Evolutionary conservation across 371 early-diverging fungal species (phyloP).

Genomic region (Rhizopus sp.): DNA sequence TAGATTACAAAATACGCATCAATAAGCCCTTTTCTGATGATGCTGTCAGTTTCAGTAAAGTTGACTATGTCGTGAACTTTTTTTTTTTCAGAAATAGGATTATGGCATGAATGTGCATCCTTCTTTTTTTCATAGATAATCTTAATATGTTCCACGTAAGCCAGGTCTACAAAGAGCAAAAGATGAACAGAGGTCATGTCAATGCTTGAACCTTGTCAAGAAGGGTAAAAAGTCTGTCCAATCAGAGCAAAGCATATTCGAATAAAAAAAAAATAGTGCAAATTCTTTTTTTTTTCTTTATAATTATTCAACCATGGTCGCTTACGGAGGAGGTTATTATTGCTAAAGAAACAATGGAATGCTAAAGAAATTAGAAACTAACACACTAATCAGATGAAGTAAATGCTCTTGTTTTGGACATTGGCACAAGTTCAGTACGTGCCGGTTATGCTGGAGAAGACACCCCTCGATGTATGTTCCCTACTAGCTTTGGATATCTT

Average conservation of each 20-base stretch:
- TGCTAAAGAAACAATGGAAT: not conserved
- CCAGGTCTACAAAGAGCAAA: no score
- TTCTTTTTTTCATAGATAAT: no score
- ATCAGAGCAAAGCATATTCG: not conserved
- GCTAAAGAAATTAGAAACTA: not conserved
- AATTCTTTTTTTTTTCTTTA: slow-evolving; percentile 2
- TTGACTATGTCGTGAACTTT: no score
- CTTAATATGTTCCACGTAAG: no score
- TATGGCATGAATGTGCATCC: no score
- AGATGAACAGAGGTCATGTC: no score
- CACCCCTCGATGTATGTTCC: slow-evolving; percentile 83
- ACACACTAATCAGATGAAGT: slow-evolving; percentile 79
- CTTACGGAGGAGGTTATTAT: slow-evolving; percentile 72
- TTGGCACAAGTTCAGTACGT: slow-evolving; percentile 84
- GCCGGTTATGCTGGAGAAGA: slow-evolving; percentile 98
- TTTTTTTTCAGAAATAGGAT: no score
- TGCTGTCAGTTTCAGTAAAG: no score
- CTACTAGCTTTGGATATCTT: slow-evolving; percentile 56
- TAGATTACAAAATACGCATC: no score
- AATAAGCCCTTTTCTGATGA: no score
- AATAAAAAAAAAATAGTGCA: not conserved
- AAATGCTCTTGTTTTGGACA: slow-evolving; percentile 88
- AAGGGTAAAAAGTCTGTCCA: no score
- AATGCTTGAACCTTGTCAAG: no score
- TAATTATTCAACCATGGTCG: slow-evolving; percentile 45